Conservation (phyloP, 768 basidiomycete species). For the Russula compacta region DNA sequence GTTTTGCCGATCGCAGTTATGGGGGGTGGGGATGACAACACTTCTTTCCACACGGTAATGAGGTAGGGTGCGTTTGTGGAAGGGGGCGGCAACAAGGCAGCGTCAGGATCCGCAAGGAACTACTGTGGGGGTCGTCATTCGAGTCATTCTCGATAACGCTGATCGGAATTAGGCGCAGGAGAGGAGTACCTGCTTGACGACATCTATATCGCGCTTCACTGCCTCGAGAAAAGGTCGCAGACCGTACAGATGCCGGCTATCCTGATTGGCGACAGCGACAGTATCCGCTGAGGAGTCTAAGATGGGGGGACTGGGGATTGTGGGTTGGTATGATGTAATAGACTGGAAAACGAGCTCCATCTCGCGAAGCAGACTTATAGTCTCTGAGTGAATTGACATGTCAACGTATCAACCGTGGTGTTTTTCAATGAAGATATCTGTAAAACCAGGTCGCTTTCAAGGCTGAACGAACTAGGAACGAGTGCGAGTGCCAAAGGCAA, state of each 20-base stretch:
- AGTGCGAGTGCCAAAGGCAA: not conserved
- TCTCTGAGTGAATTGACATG: slow-evolving; percentile 21
- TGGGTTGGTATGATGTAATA: slow-evolving; percentile 24
- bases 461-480: not conserved
- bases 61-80: slow-evolving; percentile 78
- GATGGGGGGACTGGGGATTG: slow-evolving; percentile 26
- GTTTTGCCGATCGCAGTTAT: slow-evolving; percentile 51
- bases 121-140: slow-evolving; percentile 34
- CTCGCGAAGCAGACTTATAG: slow-evolving; percentile 21
- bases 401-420: slow-evolving; percentile 3
- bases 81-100: slow-evolving; percentile 38
- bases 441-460: not conserved
- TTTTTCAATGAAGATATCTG: not conserved
- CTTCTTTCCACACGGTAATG: slow-evolving; percentile 75
- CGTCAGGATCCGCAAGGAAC: slow-evolving; percentile 46
- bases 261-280: slow-evolving; percentile 5
- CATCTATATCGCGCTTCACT: slow-evolving; percentile 36
- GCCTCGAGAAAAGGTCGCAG: slow-evolving; percentile 34
- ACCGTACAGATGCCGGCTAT: slow-evolving; percentile 28
- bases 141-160: slow-evolving; percentile 1
- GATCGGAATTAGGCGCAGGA: slow-evolving; percentile 5
- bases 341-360: slow-evolving; percentile 23
- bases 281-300: slow-evolving; percentile 28
- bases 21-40: slow-evolving; percentile 49
- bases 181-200: slow-evolving; percentile 32